Conservation (phyloP, 2,329 filamentous ascomycete genomes). For the Akanthomyces dipterigenus region DNA sequence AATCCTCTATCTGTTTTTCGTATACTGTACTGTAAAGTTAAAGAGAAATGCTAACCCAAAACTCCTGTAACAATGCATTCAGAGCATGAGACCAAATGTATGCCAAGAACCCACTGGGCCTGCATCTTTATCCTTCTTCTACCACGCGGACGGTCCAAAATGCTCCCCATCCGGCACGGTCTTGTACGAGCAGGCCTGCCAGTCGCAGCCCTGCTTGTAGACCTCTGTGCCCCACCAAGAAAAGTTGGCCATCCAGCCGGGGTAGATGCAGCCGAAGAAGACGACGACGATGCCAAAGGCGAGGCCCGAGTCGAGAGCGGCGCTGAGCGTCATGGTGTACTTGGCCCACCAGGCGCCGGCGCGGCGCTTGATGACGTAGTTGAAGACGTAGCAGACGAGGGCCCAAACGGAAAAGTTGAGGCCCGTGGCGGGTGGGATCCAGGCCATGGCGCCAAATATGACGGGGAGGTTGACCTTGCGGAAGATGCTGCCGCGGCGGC, state of each 20-base stretch:
- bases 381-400: conserved; percentile 78
- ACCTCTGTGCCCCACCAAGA: conserved; percentile 87
- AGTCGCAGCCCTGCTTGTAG: conserved; percentile 79
- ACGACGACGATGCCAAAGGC: conserved; percentile 78
- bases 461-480: conserved; percentile 77
- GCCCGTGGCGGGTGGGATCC: conserved; percentile 81
- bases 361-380: conserved; percentile 63
- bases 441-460: conserved; percentile 73
- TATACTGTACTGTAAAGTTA: background rate
- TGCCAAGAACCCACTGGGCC: too few relatives aligned
- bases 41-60: background rate
- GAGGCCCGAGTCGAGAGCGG: conserved; percentile 74
- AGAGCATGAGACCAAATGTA: background rate
- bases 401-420: conserved; percentile 88
- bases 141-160: conserved; percentile 62
- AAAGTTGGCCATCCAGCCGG: conserved; percentile 65
- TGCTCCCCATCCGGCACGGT: conserved; percentile 54
- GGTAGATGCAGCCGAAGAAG: conserved; percentile 82
- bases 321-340: conserved; percentile 83
- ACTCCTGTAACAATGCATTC: background rate
- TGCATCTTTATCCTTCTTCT: background rate
- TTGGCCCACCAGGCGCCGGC: conserved; percentile 79
- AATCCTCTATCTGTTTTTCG: background rate
- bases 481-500: conserved; percentile 53
- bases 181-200: conserved; percentile 69